Conservation (phyloP, 768 basidiomycete genomes). For the Neoboletus brunneissimus region DNA sequence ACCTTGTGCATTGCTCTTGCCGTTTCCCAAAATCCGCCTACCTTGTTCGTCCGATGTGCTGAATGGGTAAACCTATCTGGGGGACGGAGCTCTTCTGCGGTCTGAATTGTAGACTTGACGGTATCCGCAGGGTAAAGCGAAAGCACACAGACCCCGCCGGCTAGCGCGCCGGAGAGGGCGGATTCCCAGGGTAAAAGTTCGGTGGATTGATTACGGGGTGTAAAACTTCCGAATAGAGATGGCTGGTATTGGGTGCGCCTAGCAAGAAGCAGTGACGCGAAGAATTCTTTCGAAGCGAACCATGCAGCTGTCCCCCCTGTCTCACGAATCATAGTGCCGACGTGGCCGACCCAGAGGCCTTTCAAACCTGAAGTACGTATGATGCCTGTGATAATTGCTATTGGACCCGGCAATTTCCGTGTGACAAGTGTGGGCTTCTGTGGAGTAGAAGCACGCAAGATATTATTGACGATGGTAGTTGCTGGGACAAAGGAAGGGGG, state of each 20-base stretch:
- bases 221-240: not conserved
- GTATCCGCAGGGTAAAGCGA: conserved; percentile 88
- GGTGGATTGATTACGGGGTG: not conserved
- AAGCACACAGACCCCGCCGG: conserved; percentile 77
- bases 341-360: conserved; percentile 85
- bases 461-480: not conserved
- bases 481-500: conserved; percentile 17
- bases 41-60: conserved; percentile 20
- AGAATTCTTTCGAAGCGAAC: conserved; percentile 83
- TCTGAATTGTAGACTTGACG: conserved; percentile 89
- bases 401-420: conserved; percentile 46
- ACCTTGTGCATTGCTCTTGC: conserved; percentile 67
- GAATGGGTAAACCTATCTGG: conserved; percentile 15
- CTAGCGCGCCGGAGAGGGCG: conserved; percentile 73
- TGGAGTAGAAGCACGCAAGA: conserved; percentile 5
- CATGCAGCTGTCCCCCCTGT: conserved; percentile 84
- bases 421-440: conserved; percentile 8
- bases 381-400: conserved; percentile 46
- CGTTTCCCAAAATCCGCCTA: conserved; percentile 52
- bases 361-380: conserved; percentile 50
- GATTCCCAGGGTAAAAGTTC: conserved; percentile 62
- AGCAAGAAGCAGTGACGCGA: conserved; percentile 60
- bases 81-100: conserved; percentile 75
- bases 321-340: conserved; percentile 83
- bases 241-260: conserved; percentile 33